Conservation (phyloP, 1,139 yeast genomes). For the Eremothecium gossypii region DNA sequence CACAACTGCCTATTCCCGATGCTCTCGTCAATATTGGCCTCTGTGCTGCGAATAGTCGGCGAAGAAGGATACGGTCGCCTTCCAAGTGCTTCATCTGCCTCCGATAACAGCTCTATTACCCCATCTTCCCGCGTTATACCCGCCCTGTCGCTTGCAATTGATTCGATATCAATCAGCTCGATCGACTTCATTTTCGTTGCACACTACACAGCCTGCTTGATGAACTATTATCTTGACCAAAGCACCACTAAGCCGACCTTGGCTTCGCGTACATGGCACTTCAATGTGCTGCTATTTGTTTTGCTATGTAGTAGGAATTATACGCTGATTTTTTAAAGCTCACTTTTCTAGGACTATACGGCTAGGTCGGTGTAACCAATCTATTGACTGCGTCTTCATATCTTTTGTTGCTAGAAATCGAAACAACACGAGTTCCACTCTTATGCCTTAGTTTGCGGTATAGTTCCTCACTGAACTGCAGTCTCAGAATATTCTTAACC, state of each 20-base stretch:
- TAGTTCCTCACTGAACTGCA: slow-evolving; percentile 40
- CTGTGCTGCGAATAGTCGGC: slow-evolving; percentile 1
- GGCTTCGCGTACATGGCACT: background rate
- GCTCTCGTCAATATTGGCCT: background rate
- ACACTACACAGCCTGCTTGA: background rate
- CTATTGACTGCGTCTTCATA: slow-evolving; percentile 20
- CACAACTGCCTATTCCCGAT: background rate
- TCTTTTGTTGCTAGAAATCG: slow-evolving; percentile 20
- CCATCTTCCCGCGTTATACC: slow-evolving; percentile 4
- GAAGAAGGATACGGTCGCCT: slow-evolving; percentile 7
- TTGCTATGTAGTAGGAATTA: too few species aligned
- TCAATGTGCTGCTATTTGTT: too few species aligned
- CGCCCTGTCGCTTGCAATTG: background rate
- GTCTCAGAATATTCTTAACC: slow-evolving; percentile 35
- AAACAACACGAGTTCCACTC: slow-evolving; percentile 13
- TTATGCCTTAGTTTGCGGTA: slow-evolving; percentile 18
- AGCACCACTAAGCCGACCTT: background rate
- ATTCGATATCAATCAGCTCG: slow-evolving; percentile 2
- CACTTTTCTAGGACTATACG: background rate
- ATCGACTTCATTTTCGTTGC: background rate
- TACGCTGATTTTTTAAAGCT: background rate
- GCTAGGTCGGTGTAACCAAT: slow-evolving; percentile 9
- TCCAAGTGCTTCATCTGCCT: slow-evolving; percentile 3
- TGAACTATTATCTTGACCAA: background rate
- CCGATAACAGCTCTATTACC: slow-evolving; percentile 10